Percentiles rank a stretch among this genome's conserved stretches.
Conservation (phyloP, 768 basidiomycete genomes). For the Mycena floridula region DNA sequence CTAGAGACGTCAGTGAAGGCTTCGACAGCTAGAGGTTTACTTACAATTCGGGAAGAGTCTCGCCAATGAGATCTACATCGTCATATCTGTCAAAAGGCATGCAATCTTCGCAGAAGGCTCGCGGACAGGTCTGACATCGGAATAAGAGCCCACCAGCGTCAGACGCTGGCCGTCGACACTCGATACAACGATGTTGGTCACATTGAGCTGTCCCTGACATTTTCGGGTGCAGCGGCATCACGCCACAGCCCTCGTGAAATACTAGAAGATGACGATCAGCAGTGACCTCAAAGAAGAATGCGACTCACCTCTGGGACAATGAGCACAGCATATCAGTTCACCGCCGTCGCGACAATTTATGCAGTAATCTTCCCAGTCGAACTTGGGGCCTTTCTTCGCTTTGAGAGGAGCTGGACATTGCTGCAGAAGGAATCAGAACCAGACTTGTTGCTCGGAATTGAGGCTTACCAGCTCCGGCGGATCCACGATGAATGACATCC, state of each 20-base stretch:
- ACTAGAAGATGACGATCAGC: constrained; percentile 25
- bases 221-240: constrained; percentile 25
- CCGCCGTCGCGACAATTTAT: constrained; percentile 56
- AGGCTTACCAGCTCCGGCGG: background rate
- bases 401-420: background rate
- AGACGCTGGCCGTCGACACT: constrained; percentile 35
- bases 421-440: background rate
- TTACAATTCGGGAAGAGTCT: constrained; percentile 53
- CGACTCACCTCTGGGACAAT: constrained; percentile 49
- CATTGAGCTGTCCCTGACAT: constrained; percentile 25
- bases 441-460: background rate
- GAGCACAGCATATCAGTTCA: constrained; percentile 37
- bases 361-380: constrained; percentile 55
- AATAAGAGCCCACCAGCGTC: constrained; percentile 56
- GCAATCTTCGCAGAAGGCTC: constrained; percentile 60
- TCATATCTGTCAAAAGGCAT: constrained; percentile 41
- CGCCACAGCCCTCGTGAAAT: constrained; percentile 47
- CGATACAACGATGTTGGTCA: constrained; percentile 43
- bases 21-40: constrained; percentile 11
- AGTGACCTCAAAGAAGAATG: background rate
- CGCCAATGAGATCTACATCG: constrained; percentile 46
- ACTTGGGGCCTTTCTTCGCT: constrained; percentile 10
- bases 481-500: constrained; percentile 22
- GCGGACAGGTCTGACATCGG: constrained; percentile 55
- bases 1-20: constrained; percentile 20